phyloP scores from a whole-genome alignment of 441 rosid genomes.

The Erysimum cheiri region DNA sequence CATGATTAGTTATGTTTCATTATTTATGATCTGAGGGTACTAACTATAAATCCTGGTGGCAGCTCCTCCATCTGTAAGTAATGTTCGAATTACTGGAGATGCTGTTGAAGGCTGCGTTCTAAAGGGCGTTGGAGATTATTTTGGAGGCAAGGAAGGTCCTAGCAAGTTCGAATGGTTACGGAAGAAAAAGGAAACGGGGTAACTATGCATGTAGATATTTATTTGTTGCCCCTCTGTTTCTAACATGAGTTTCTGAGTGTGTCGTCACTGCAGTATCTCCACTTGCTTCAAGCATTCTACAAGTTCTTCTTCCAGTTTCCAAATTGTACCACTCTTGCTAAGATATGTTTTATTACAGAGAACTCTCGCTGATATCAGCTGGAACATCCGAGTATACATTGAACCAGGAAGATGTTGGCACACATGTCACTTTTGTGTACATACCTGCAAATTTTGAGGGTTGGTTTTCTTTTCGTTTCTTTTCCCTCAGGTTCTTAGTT shows the following conservation, averaged over 20 bases:
- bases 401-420: conserved; percentile 93
- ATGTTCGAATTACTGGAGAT: conserved; percentile 86
- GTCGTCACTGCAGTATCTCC: conserved; percentile 15
- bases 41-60: conserved; percentile 50
- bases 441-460: conserved; percentile 98
- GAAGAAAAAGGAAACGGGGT: conserved; percentile 84
- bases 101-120: conserved; percentile 78
- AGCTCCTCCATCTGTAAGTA: conserved; percentile 93
- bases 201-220: conserved; percentile 25
- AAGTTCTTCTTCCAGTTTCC: conserved; percentile 9
- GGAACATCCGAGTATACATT: conserved; percentile 89
- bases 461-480: conserved; percentile 44
- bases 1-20: background rate
- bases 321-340: conserved; percentile 14
- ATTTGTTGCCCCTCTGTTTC: conserved; percentile 1
- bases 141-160: conserved; percentile 99
- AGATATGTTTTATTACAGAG: conserved; percentile 57
- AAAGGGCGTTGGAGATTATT: conserved; percentile 91
- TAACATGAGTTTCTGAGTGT: conserved; percentile 7
- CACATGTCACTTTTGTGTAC: conserved; percentile 74
- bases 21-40: conserved; percentile 6
- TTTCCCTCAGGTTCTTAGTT: conserved; percentile 19
- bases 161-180: conserved; percentile 97
- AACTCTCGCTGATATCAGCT: conserved; percentile 61
- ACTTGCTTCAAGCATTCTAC: background rate